These are phyloP conservation scores for Wakefieldia striispora DNA, from an alignment of 768 basidiomycete genomes.

Conservation along the genomic window DNA sequence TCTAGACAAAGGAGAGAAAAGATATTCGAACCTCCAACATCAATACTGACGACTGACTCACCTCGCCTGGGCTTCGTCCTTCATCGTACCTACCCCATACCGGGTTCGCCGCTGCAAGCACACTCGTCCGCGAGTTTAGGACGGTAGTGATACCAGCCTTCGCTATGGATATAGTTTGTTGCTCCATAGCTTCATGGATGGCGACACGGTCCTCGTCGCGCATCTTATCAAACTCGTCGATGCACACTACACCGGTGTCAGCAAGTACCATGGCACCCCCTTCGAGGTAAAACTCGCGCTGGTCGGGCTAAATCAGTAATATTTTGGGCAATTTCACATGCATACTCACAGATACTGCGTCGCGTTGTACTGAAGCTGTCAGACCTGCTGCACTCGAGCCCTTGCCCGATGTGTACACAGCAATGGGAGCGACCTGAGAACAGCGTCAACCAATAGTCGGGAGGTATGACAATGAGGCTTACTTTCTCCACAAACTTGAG, in stretches of 20 bases:
- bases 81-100: constrained; percentile 98
- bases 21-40: background rate
- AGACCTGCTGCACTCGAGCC: constrained; percentile 98
- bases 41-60: constrained; percentile 26
- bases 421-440: constrained; percentile 87
- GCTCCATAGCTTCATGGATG: constrained; percentile 99
- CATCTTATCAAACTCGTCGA: constrained; percentile 99
- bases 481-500: constrained; percentile 99
- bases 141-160: constrained; percentile 99
- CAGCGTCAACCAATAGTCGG: constrained; percentile 1
- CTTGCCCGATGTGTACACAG: constrained; percentile 98
- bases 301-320: constrained; percentile 7
- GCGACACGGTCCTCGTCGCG: constrained; percentile 98
- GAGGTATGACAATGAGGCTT: background rate
- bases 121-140: constrained; percentile 92
- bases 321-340: background rate
- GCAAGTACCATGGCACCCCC: constrained; percentile 99
- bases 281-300: constrained; percentile 99
- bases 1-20: constrained; percentile 37
- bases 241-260: constrained; percentile 97
- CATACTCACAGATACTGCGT: constrained; percentile 75
- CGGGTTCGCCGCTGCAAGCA: constrained; percentile 96
- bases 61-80: constrained; percentile 93
- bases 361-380: constrained; percentile 95
- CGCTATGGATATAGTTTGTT: constrained; percentile 98